These are phyloP conservation scores for Phytophthora aleatoria DNA, from an alignment of 352 stramenopile genomes.

Conservation along the genomic window DNA sequence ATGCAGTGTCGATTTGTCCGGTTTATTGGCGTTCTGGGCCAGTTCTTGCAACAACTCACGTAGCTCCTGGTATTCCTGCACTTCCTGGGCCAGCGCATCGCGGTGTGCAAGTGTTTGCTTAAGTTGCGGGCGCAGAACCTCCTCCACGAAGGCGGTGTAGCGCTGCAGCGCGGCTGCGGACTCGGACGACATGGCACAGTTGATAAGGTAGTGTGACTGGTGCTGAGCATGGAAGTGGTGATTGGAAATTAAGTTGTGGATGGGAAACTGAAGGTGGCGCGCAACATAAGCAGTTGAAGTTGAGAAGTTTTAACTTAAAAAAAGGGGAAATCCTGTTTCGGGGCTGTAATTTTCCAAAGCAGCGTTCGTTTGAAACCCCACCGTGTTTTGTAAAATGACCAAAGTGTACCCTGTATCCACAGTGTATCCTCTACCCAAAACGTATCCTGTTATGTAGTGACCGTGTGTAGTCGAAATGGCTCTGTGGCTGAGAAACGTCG, in stretches of 20 bases:
- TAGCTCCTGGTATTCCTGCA: conserved; percentile 71
- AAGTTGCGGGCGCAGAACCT: conserved; percentile 73
- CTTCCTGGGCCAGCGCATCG: conserved; percentile 52
- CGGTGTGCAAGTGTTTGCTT: conserved; percentile 58
- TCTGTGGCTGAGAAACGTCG: too few relatives aligned
- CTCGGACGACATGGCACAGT: conserved; percentile 12
- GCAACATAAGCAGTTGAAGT: neutral
- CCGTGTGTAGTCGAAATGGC: too few relatives aligned
- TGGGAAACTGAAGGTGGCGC: neutral
- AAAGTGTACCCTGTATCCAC: too few relatives aligned
- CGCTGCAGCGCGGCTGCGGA: conserved; percentile 47
- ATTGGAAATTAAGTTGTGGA: neutral
- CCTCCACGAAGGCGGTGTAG: conserved; percentile 72
- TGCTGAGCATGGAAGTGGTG: conserved; percentile 6
- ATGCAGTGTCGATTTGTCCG: conserved; percentile 31
- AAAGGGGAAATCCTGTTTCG: too few relatives aligned
- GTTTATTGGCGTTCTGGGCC: conserved; percentile 1
- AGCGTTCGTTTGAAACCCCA: too few relatives aligned
- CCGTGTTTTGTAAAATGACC: too few relatives aligned
- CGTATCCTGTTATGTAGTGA: too few relatives aligned
- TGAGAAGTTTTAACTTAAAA: neutral
- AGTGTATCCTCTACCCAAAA: too few relatives aligned
- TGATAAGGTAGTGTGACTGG: conserved; percentile 11
- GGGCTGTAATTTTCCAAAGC: too few relatives aligned
- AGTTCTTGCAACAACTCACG: conserved; percentile 52